A percentile compares a stretch with the other conserved stretches of the same genome.
Evolutionary conservation across 495 filamentous ascomycete species (phyloP).

Genomic region (Aspergillus conjunctus): DNA sequence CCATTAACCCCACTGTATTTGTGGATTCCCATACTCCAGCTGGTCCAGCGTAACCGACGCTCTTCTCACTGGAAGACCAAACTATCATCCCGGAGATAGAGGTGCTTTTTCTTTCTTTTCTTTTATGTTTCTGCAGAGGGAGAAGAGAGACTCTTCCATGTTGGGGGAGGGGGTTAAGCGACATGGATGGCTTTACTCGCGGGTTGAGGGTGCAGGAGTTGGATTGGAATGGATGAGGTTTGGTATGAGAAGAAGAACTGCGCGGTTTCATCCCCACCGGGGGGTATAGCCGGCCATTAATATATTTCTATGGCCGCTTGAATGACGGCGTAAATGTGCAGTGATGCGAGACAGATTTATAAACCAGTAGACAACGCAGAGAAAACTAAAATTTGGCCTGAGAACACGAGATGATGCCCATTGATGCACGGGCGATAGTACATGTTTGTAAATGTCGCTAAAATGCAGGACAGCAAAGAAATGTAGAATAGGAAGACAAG

Average conservation of each 20-base stretch:
- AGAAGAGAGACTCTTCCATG: not conserved
- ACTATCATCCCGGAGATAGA: too few relatives aligned
- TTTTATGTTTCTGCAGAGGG: not conserved
- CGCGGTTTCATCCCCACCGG: not conserved
- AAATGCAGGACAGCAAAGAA: slow-evolving; percentile 4
- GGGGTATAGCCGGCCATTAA: not conserved
- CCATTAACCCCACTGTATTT: not conserved
- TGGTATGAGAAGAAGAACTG: not conserved
- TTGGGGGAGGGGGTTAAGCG: not conserved
- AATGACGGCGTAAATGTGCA: not conserved
- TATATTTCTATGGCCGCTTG: not conserved
- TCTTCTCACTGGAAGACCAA: not conserved
- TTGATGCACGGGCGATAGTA: not conserved
- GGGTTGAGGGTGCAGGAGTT: not conserved
- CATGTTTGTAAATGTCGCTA: not conserved
- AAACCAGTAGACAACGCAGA: not conserved
- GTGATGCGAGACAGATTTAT: not conserved
- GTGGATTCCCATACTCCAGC: not conserved
- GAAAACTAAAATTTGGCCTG: not conserved
- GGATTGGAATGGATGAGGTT: not conserved
- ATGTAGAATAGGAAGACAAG: slow-evolving; percentile 4
- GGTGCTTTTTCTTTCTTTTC: too few relatives aligned
- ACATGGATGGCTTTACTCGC: not conserved
- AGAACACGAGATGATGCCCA: not conserved
- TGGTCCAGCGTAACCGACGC: not conserved